Conservation (phyloP, 2,329 filamentous ascomycete species). For the Capronia coronata region DNA sequence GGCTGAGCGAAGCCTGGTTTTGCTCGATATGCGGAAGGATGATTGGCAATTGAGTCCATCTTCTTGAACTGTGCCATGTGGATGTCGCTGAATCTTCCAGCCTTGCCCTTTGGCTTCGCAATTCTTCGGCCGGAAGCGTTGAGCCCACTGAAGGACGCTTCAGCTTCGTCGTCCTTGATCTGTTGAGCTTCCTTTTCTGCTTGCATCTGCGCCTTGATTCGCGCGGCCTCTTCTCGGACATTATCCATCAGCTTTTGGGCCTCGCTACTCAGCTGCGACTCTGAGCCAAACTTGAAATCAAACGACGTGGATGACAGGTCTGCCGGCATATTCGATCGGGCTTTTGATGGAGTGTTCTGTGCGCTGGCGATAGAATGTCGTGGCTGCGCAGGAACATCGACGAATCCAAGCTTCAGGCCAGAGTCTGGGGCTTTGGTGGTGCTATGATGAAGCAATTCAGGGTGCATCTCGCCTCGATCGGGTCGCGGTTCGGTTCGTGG, state of each 20-base stretch:
- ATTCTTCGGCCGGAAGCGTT: conserved; percentile 57
- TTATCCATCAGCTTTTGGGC: conserved; percentile 57
- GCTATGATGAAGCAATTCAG: conserved; percentile 68
- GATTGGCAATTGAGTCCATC: conserved; percentile 91
- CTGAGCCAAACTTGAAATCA: conserved; percentile 42
- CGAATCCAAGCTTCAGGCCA: conserved; percentile 72
- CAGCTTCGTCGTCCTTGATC: conserved; percentile 43
- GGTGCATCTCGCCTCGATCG: conserved; percentile 79
- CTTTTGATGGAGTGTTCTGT: conserved; percentile 38
- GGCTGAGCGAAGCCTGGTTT: conserved; percentile 39
- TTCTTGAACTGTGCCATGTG: conserved; percentile 90
- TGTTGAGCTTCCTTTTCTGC: conserved; percentile 55
- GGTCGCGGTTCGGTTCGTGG: conserved; percentile 65
- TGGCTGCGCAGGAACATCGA: conserved; percentile 23
- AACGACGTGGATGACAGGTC: conserved; percentile 36
- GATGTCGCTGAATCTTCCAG: conserved; percentile 71
- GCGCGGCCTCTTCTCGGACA: conserved; percentile 63
- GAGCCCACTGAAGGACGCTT: conserved; percentile 34
- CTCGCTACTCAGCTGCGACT: conserved; percentile 42
- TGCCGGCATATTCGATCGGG: conserved; percentile 26
- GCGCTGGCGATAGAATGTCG: conserved; percentile 22
- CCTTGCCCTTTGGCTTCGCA: conserved; percentile 70
- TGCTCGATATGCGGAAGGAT: conserved; percentile 66
- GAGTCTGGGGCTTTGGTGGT: conserved; percentile 73
- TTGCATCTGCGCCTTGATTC: conserved; percentile 62